Conservation (phyloP, 2,329 filamentous ascomycete genomes). For the Cladosporium halotolerans region DNA sequence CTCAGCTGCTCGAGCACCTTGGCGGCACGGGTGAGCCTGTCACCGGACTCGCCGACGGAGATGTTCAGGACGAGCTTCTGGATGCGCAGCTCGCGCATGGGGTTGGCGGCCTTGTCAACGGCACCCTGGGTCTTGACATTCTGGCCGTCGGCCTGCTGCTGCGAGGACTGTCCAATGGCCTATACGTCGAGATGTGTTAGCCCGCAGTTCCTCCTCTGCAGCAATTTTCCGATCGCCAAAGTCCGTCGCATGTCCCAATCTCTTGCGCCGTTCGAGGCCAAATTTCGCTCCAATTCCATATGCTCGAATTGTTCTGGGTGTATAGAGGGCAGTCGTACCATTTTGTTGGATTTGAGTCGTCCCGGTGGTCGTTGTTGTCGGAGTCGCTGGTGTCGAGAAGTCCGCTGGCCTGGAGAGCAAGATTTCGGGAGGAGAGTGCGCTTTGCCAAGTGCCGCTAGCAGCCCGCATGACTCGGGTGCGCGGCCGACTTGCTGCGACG, state of each 20-base stretch:
- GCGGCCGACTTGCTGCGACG: background rate
- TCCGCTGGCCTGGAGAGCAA: background rate
- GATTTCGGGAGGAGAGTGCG: slow-evolving; percentile 7
- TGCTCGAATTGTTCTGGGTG: slow-evolving; percentile 23
- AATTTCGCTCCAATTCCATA: background rate
- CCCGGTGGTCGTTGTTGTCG: slow-evolving; percentile 12
- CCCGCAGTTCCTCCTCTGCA: background rate
- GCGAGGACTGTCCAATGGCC: slow-evolving; percentile 25
- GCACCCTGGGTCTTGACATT: slow-evolving; percentile 20
- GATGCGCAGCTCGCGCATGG: slow-evolving; percentile 99
- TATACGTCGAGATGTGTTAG: slow-evolving; percentile 11
- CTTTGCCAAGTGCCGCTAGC: background rate
- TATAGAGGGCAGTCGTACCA: slow-evolving; percentile 4
- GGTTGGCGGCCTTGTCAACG: slow-evolving; percentile 79
- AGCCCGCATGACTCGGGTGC: slow-evolving; percentile 4
- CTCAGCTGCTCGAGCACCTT: slow-evolving; percentile 99
- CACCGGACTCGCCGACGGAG: slow-evolving; percentile 99
- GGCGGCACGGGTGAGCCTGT: slow-evolving; percentile 98
- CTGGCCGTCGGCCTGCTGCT: slow-evolving; percentile 28
- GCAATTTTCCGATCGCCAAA: slow-evolving; percentile 17
- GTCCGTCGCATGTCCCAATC: slow-evolving; percentile 18
- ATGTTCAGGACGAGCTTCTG: slow-evolving; percentile 99
- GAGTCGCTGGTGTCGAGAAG: slow-evolving; percentile 6
- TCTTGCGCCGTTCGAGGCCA: slow-evolving; percentile 4
- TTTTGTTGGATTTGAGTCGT: slow-evolving; percentile 10